A percentile compares a stretch with the other conserved stretches of the same genome.
Evolutionary conservation across 106 monocot species (phyloP).

Genomic region (Chionographis japonica): DNA sequence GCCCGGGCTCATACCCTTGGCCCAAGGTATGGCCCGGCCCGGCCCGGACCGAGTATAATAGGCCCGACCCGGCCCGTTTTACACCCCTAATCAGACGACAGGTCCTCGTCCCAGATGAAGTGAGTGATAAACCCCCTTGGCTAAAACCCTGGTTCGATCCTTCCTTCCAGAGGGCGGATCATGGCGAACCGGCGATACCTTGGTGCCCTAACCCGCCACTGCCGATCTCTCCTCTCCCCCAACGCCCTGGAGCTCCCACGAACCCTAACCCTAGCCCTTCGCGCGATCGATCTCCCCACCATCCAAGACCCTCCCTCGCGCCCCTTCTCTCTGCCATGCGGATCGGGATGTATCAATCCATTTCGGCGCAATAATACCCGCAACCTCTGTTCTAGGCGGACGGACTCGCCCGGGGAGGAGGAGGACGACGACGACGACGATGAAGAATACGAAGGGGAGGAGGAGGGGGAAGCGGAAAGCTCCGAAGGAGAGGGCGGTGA

Average conservation of each 20-base stretch:
- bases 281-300: not conserved
- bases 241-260: not conserved
- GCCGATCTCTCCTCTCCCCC: conserved; percentile 23
- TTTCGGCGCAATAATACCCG: not conserved
- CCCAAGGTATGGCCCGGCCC: no score
- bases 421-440: conserved; percentile 36
- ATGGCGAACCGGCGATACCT: conserved; percentile 25
- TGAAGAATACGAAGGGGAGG: conserved; percentile 31
- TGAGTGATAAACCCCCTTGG: no score
- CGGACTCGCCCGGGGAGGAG: conserved; percentile 13
- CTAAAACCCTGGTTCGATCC: not conserved
- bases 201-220: conserved; percentile 12
- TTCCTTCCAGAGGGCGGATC: not conserved
- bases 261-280: not conserved
- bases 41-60: no score
- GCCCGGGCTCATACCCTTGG: no score
- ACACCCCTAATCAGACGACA: no score
- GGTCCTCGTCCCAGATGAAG: no score
- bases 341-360: not conserved
- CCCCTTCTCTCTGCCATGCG: not conserved
- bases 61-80: no score
- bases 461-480: conserved; percentile 21
- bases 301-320: not conserved
- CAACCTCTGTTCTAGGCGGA: conserved; percentile 23
- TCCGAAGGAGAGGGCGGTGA: conserved; percentile 24